Percentiles rank a stretch among this genome's conserved stretches.
These are phyloP conservation scores for Rhodosporidiobolus odoratus DNA, from an alignment of 768 basidiomycete species.

Conservation along the genomic window DNA sequence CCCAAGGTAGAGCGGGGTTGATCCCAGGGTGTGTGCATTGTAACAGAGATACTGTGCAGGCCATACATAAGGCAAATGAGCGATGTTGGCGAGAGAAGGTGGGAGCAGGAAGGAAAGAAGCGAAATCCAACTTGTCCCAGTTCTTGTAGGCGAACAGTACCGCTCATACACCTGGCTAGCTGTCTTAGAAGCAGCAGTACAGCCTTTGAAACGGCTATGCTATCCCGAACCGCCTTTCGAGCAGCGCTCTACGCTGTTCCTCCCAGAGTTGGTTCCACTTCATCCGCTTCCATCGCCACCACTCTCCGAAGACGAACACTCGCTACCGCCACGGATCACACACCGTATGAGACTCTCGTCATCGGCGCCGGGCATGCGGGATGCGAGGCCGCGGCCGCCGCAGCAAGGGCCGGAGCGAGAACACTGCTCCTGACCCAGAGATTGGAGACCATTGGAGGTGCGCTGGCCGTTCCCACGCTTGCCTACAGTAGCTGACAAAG, in stretches of 20 bases:
- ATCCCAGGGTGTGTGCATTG: no score
- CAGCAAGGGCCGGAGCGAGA: constrained; percentile 73
- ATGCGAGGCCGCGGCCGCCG: constrained; percentile 81
- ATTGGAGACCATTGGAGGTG: constrained; percentile 66
- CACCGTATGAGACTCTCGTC: not conserved
- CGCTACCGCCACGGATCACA: not conserved
- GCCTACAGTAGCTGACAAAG: no score
- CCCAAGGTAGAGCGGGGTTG: no score
- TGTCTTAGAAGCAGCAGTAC: not conserved
- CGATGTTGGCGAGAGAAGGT: not conserved
- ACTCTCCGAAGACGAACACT: not conserved
- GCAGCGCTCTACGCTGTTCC: constrained; percentile 25
- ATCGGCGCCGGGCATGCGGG: constrained; percentile 74
- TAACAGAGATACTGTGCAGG: no score
- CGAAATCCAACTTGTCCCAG: not conserved
- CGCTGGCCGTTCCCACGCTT: not conserved
- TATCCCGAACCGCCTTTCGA: not conserved
- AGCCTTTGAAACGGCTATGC: not conserved
- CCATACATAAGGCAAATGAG: no score
- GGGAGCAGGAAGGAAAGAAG: not conserved
- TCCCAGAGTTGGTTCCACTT: constrained; percentile 14
- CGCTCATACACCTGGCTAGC: not conserved
- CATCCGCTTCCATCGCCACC: not conserved
- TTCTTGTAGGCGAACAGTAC: not conserved
- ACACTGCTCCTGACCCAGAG: constrained; percentile 78